Conservation (phyloP, 257 asterid genomes). For the Solanum pennellii region DNA sequence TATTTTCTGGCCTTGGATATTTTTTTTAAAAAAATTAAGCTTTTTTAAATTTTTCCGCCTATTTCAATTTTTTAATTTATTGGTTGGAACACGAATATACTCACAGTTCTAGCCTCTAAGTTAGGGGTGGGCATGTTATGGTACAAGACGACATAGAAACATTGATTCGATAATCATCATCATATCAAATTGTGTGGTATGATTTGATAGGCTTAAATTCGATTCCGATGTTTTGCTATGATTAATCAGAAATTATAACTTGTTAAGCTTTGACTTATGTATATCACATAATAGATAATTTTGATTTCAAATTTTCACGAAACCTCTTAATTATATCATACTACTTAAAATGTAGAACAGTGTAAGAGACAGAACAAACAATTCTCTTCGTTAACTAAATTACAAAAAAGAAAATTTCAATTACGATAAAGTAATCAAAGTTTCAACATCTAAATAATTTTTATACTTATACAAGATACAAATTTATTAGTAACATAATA, state of each 20-base stretch:
- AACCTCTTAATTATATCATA: no score
- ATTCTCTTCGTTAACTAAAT: no score
- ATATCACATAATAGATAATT: no score
- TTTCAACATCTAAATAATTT: not conserved
- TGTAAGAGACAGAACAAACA: not conserved
- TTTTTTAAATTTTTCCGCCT: not conserved
- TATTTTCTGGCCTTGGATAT: not conserved
- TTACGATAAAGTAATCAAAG: no score
- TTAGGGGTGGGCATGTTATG: not conserved
- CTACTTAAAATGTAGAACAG: no score
- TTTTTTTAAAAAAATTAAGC: not conserved
- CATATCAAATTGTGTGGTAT: not conserved
- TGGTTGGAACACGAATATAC: not conserved
- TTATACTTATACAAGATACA: no score
- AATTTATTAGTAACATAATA: no score
- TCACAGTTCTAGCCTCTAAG: not conserved
- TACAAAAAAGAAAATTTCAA: not conserved
- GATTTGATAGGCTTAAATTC: not conserved
- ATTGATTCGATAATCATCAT: no score
- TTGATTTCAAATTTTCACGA: no score
- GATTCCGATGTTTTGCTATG: no score
- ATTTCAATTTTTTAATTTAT: not conserved
- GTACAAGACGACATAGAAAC: no score
- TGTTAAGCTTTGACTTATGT: not conserved
- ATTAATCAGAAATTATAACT: no score